A percentile compares a stretch with the other conserved stretches of the same genome.
phyloP scores from a whole-genome alignment of 2,329 filamentous ascomycete species.

The Immersiporthe knoxdaviesiana region DNA sequence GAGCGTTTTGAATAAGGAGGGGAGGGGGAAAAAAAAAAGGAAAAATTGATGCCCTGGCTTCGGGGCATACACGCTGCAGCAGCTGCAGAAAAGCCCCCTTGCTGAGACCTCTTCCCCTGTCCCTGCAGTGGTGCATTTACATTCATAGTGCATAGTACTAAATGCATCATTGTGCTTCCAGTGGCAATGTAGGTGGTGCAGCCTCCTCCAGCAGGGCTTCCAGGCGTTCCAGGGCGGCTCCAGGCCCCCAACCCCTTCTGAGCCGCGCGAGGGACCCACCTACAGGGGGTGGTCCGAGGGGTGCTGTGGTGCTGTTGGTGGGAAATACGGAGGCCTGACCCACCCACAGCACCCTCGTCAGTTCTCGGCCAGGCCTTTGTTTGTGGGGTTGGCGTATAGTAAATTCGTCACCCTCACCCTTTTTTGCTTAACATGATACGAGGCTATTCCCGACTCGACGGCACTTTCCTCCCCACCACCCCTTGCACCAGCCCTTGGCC shows the following conservation, averaged over 20 bases:
- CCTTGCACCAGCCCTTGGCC: background rate
- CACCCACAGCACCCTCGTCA: background rate
- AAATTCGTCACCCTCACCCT: constrained; percentile 1
- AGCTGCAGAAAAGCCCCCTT: background rate
- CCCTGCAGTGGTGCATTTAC: background rate
- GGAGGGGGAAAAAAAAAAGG: background rate
- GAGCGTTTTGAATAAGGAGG: background rate
- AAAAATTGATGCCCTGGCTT: background rate
- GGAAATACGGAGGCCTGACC: background rate
- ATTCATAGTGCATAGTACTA: background rate
- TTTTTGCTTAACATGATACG: constrained; percentile 15
- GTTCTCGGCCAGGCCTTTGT: background rate
- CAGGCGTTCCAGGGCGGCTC: background rate
- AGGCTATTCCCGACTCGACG: constrained; percentile 19
- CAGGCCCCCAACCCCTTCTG: background rate
- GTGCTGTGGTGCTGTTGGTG: constrained; percentile 6
- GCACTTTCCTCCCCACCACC: background rate
- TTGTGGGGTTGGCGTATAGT: constrained; percentile 16
- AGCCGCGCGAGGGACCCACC: background rate
- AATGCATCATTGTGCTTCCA: too few species aligned
- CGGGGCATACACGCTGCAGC: background rate
- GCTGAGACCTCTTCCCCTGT: background rate
- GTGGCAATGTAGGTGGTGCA: background rate
- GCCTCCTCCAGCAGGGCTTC: background rate
- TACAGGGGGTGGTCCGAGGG: background rate